These are phyloP conservation scores for Phytopythium oedochilum DNA, from an alignment of 352 stramenopile genomes.

Conservation along the genomic window DNA sequence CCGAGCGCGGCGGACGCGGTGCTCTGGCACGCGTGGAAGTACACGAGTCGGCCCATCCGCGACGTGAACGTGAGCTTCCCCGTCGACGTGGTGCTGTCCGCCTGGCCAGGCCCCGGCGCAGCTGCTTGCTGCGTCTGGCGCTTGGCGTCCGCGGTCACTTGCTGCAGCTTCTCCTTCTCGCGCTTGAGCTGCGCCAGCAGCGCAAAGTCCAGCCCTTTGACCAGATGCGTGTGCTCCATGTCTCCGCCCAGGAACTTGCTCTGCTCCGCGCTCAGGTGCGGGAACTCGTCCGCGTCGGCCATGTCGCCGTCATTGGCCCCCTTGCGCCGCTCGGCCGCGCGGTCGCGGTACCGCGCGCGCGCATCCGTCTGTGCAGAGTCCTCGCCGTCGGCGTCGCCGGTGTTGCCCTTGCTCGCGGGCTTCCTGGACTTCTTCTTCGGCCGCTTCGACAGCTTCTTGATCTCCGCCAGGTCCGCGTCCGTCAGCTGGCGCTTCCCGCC, in stretches of 20 bases:
- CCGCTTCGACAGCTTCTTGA: constrained; percentile 49
- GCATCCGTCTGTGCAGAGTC: neutral
- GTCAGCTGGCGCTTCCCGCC: constrained; percentile 58
- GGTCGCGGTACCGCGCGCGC: constrained; percentile 45
- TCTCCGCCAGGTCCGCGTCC: constrained; percentile 36
- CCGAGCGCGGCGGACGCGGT: constrained; percentile 3
- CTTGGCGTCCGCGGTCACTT: constrained; percentile 24
- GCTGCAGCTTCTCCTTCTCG: constrained; percentile 59
- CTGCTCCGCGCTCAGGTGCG: constrained; percentile 62
- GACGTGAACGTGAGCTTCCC: constrained; percentile 57
- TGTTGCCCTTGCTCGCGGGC: constrained; percentile 15
- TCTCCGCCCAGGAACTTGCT: constrained; percentile 84
- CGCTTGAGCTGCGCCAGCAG: constrained; percentile 83
- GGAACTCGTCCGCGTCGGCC: constrained; percentile 41
- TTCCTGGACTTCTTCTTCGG: constrained; percentile 58
- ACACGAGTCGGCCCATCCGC: constrained; percentile 52
- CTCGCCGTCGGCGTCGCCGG: constrained; percentile 2
- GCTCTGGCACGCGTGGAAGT: constrained; percentile 58
- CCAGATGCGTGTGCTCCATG: constrained; percentile 82
- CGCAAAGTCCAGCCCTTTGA: constrained; percentile 87
- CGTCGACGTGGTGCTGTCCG: neutral
- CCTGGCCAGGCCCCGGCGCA: neutral
- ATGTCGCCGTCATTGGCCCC: constrained; percentile 27
- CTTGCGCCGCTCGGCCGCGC: constrained; percentile 54
- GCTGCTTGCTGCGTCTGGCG: constrained; percentile 13